Conservation (phyloP, 164 flowering plant species). For the Nymphaea colorata region DNA sequence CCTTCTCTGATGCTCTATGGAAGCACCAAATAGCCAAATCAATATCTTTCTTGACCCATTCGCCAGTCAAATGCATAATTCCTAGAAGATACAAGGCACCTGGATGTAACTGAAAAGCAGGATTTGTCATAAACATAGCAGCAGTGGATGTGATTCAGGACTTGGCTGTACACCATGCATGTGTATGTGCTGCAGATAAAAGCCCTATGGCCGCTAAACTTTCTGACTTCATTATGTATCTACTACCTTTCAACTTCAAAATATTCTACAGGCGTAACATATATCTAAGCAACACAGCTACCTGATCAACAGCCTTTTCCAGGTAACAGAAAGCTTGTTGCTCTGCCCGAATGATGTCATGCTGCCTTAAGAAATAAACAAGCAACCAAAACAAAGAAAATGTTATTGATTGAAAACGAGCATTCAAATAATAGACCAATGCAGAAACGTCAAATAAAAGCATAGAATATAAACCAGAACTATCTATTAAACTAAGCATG, state of each 20-base stretch:
- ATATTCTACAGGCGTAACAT: too few species aligned
- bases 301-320: conserved; percentile 96
- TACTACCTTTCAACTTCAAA: too few species aligned
- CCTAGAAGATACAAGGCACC: conserved; percentile 91
- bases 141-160: too few species aligned
- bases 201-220: too few species aligned
- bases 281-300: conserved; percentile 10
- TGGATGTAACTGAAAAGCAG: conserved; percentile 69
- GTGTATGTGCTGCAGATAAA: too few species aligned
- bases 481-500: too few species aligned
- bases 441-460: too few species aligned
- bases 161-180: too few species aligned
- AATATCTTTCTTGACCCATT: conserved; percentile 76
- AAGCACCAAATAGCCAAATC: conserved; percentile 90
- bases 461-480: too few species aligned
- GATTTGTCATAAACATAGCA: neutral
- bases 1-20: conserved; percentile 93
- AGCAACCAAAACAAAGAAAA: neutral
- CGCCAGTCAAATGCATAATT: conserved; percentile 79
- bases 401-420: neutral
- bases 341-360: conserved; percentile 59
- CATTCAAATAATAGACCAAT: neutral
- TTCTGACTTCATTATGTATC: too few species aligned
- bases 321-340: conserved; percentile 85
- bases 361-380: conserved; percentile 21